Base-by-base conservation (phyloP, 2,329 filamentous ascomycete species). In the Diaporthe humulicola region DNA sequence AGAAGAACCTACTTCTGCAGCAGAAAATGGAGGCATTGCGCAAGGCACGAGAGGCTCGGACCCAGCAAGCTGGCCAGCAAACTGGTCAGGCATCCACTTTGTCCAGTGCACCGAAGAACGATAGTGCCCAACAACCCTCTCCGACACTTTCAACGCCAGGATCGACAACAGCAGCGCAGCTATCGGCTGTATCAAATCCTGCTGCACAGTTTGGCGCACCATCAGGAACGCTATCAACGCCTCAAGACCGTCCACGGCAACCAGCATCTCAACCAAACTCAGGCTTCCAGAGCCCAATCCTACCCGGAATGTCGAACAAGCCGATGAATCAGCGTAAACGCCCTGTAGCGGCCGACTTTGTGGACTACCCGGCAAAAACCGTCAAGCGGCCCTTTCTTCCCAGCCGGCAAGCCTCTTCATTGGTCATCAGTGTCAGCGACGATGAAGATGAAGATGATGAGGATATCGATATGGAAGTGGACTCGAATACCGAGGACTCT, bases 381-480 rank as follows among this genome's bases (percentile, higher is more conserved):
- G 79, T 83, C 22, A 94, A 94, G 78, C 90, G 92, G 66, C 89
- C 91, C 5, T 92, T 93, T 78, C 90, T 89, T 17, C 90, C 92
- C 58, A 87, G 86, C 61, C 86, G 87, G 33, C 85, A 89, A 70
- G 88, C 92, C 33, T 88, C 91, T 67, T 89, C 89, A 3, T 89
- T 98, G 70, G 90, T 98, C 52, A 98, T 98, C 78, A 91, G 97
- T 77, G 93, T 97, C 52, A 98, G 95, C 80, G 96, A 98, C 38
- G 90, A 87, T 33, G 88, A 89, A 80, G 96, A 98, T 30, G 90
- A 87, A 28, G 87, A 86, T 9, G 88, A 89, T 67, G 90, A 91
- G 73, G 90, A 92, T 77, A 88, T 92, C 61, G 91, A 92, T 73
- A 93, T 93, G 91, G 92, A 94, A 45, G 87, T 93, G 33, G 90